A percentile compares a stretch with the other conserved stretches of the same genome.
Conservation (phyloP, 2,329 filamentous ascomycete species). For the Fusarium ramigenum region DNA sequence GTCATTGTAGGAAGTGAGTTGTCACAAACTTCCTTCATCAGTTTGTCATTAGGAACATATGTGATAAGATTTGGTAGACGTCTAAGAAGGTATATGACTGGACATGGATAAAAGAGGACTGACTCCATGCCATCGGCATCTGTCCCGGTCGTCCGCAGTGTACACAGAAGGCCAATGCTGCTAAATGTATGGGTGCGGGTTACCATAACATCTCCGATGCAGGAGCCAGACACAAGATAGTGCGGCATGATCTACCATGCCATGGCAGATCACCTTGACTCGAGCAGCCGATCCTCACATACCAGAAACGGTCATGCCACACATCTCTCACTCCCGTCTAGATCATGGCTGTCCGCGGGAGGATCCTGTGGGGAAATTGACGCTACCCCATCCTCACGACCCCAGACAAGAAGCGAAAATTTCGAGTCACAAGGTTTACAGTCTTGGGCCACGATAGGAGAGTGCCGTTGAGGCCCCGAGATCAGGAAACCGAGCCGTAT, state of each 20-base stretch:
- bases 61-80: not conserved
- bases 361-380: slow-evolving; percentile 41
- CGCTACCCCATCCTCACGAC: slow-evolving; percentile 38
- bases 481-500: slow-evolving; percentile 32
- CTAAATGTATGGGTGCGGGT: slow-evolving; percentile 4
- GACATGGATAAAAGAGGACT: not conserved
- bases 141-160: not conserved
- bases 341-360: slow-evolving; percentile 19
- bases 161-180: not conserved
- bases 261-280: slow-evolving; percentile 29
- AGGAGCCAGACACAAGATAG: slow-evolving; percentile 16
- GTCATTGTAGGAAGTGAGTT: slow-evolving; percentile 10
- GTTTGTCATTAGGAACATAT: not conserved
- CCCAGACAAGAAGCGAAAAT: slow-evolving; percentile 32
- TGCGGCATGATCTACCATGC: slow-evolving; percentile 16
- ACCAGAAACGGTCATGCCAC: slow-evolving; percentile 7
- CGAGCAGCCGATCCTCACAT: slow-evolving; percentile 27
- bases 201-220: slow-evolving; percentile 12
- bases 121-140: slow-evolving; percentile 9
- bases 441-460: slow-evolving; percentile 39
- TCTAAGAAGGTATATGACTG: not conserved
- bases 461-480: slow-evolving; percentile 12
- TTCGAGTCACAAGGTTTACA: slow-evolving; percentile 37
- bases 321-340: slow-evolving; percentile 6
- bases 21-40: not conserved